Percentiles rank a stretch among this genome's conserved stretches.
These are phyloP conservation scores for Zygoascus bituminiphila DNA, from an alignment of 805 yeast species.

Conservation along the genomic window DNA sequence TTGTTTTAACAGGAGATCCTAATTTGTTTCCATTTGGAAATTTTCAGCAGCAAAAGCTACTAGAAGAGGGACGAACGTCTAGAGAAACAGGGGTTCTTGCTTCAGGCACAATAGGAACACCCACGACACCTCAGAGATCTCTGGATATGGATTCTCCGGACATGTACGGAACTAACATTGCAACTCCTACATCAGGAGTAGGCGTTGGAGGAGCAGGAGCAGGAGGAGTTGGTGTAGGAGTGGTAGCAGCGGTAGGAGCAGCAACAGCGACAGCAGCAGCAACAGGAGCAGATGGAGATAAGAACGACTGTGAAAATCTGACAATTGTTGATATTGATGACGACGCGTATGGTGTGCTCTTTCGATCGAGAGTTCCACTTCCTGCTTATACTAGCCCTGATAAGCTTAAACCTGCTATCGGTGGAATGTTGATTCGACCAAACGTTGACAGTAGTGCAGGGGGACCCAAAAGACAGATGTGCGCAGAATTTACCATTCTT, in stretches of 20 bases:
- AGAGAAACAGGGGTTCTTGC: not conserved
- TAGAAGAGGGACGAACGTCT: not conserved
- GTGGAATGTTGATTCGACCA: slow-evolving; percentile 20
- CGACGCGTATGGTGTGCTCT: slow-evolving; percentile 24
- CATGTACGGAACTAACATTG: slow-evolving; percentile 15
- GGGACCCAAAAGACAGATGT: slow-evolving; percentile 4
- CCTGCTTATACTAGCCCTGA: slow-evolving; percentile 1
- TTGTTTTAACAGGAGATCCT: slow-evolving; percentile 11
- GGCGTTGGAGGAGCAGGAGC: too few species aligned
- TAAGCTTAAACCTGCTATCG: slow-evolving; percentile 10
- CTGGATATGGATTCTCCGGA: slow-evolving; percentile 26
- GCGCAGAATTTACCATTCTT: slow-evolving; percentile 21
- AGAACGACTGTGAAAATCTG: slow-evolving; percentile 16
- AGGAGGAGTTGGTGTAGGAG: too few species aligned
- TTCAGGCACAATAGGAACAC: slow-evolving; percentile 7
- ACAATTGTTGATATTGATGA: slow-evolving; percentile 25
- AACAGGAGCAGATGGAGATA: slow-evolving; percentile 5
- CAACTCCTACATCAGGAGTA: slow-evolving; percentile 16
- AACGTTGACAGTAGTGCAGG: slow-evolving; percentile 5
- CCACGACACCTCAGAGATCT: slow-evolving; percentile 20
- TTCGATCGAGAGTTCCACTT: slow-evolving; percentile 12
- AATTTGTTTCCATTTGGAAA: slow-evolving; percentile 11
- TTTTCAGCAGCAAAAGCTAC: not conserved
- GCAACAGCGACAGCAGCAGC: not conserved
- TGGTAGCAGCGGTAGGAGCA: too few species aligned